Evolutionary conservation across 305 asterid species (phyloP).

Genomic region (Withania somnifera): DNA sequence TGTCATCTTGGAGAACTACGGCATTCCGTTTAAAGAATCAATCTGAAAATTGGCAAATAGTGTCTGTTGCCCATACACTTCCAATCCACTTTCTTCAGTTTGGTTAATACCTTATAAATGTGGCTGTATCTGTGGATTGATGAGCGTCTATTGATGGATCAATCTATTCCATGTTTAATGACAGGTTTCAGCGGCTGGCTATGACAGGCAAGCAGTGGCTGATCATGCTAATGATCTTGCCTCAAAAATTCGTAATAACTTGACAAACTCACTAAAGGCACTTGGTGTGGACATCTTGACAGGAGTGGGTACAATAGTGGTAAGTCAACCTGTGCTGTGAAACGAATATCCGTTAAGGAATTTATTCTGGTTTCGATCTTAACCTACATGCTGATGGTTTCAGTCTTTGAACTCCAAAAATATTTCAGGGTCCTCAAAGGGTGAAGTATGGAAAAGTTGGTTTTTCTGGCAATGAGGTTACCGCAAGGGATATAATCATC

Average conservation of each 20-base stretch:
- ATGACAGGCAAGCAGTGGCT: constrained; percentile 90
- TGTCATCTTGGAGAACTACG: neutral
- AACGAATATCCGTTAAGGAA: neutral
- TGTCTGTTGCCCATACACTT: neutral
- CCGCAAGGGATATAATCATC: constrained; percentile 82
- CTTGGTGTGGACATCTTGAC: constrained; percentile 95
- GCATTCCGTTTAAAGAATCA: neutral
- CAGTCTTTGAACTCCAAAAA: neutral
- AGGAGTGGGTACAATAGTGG: constrained; percentile 77
- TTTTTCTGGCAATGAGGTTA: constrained; percentile 36
- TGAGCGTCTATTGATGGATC: neutral
- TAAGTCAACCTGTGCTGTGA: constrained; percentile 19
- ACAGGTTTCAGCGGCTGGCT: constrained; percentile 89
- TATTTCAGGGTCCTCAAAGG: constrained; percentile 84
- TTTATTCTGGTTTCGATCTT: neutral
- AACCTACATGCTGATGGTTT: neutral
- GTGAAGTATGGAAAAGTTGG: constrained; percentile 38
- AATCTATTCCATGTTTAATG: constrained; percentile 4
- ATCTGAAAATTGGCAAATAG: neutral
- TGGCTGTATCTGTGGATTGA: neutral
- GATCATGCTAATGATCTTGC: constrained; percentile 94
- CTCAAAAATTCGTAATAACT: constrained; percentile 67
- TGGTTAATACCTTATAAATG: neutral
- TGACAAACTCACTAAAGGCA: constrained; percentile 85
- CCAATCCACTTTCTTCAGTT: neutral